Conservation (phyloP, 2,329 filamentous ascomycete genomes). For the Ceratocystis lukuohia region DNA sequence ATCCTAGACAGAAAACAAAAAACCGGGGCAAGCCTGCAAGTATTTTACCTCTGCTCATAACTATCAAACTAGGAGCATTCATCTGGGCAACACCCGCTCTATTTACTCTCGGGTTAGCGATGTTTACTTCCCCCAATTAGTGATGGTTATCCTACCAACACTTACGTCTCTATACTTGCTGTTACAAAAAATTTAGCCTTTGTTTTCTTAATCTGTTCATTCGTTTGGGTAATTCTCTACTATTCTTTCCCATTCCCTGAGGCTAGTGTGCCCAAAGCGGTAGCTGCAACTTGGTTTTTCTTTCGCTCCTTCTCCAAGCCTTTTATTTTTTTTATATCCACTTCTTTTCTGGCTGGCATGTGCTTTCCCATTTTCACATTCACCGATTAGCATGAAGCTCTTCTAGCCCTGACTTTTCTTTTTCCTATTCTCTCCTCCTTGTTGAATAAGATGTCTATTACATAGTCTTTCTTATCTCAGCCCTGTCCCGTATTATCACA, state of each 20-base stretch:
- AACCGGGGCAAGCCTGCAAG: conserved; percentile 3
- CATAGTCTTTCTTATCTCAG: background rate
- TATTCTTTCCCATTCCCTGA: background rate
- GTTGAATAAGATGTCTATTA: background rate
- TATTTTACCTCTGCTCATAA: background rate
- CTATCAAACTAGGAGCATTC: background rate
- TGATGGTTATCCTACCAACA: background rate
- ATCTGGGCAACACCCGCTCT: background rate
- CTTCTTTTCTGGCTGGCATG: conserved; percentile 13
- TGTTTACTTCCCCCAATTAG: background rate
- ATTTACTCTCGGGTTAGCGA: background rate
- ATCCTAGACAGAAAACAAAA: conserved; percentile 15
- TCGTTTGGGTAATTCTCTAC: background rate
- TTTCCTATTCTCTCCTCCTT: background rate
- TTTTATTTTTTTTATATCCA: background rate
- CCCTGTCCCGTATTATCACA: conserved; percentile 1
- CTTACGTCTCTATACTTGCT: background rate
- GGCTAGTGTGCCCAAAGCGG: background rate
- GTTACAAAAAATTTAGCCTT: background rate
- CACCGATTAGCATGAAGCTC: conserved; percentile 6
- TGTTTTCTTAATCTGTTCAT: background rate
- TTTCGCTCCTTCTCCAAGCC: background rate
- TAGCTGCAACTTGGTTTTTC: background rate
- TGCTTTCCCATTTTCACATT: conserved; percentile 11
- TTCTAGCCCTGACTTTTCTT: background rate